Evolutionary conservation across 306 rosid genomes (phyloP), one percentile per base, ranked within the genome.

Genomic region (Glycyrrhiza uralensis): DNA sequence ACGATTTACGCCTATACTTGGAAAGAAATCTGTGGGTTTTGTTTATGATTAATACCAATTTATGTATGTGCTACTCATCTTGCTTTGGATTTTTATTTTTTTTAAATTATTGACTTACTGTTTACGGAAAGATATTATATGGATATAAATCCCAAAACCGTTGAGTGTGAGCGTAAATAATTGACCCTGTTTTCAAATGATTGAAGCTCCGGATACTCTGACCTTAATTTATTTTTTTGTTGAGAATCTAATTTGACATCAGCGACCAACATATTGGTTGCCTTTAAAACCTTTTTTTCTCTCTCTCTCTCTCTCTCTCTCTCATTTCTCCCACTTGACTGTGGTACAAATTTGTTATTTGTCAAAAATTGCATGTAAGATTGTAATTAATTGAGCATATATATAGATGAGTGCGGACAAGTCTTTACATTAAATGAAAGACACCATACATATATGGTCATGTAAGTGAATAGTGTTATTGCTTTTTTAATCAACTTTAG

Each of bases 241-340:
- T 10, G 51, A 60, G 72, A 80, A 46, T 69, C 74, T 30, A 55
- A 62, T n/a, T 5, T 71, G 51, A 69, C 52, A 65, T 54, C 39
- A 78, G 30, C 2, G 9, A 49, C 45, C 52, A 49, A 33, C 6
- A 4, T 17, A 58, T 73, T 47, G 10, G 20, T 59, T 11, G 22
- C 20, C n/a, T n/a, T n/a, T n/a, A n/a, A n/a, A n/a, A 62, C 13
- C 0, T 22, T n/a, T 10, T 41, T 11, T 0, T 0, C 8, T 36
- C 5, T 22, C 1, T n/a, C n/a, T n/a, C n/a, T n/a, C n/a, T n/a
- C n/a, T n/a, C n/a, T n/a, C n/a, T n/a, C 0, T 0, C 11, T 30
- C 5, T 22, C 1, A 18, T 12, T 66, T 11, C 62, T 12, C 11
- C 20, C 22, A n/a, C n/a, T n/a, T n/a, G n/a, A n/a, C n/a, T n/a